A percentile compares a stretch with the other conserved stretches of the same genome.
These are phyloP conservation scores for Linanthus parryae DNA, from an alignment of 148 eudicot genomes.

Conservation along the genomic window DNA sequence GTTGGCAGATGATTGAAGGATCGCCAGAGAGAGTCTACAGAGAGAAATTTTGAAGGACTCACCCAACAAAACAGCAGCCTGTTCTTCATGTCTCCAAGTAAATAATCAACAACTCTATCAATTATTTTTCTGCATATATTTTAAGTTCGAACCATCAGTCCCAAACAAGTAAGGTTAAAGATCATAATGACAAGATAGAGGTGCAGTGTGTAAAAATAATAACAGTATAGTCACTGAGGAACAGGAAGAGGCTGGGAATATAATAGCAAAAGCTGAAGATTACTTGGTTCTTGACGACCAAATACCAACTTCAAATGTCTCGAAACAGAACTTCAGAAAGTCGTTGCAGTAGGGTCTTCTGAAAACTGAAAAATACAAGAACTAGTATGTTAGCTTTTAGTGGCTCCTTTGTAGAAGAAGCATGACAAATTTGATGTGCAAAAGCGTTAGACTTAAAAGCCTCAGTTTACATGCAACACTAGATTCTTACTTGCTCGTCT, in stretches of 20 bases:
- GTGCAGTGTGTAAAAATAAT: no score
- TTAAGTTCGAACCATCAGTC: no score
- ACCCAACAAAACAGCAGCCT: constrained; percentile 87
- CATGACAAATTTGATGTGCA: neutral
- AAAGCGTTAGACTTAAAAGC: neutral
- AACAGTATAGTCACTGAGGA: no score
- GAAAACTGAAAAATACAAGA: constrained; percentile 53
- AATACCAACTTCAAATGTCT: constrained; percentile 75
- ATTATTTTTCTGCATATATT: constrained; percentile 63
- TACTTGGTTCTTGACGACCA: constrained; percentile 96
- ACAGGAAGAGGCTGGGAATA: no score
- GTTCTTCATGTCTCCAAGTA: constrained; percentile 65
- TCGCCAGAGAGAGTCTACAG: no score
- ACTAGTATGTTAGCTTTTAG: constrained; percentile 7
- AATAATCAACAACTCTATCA: constrained; percentile 62
- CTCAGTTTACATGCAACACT: constrained; percentile 1
- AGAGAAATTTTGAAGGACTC: constrained; percentile 13
- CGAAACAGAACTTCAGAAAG: constrained; percentile 82
- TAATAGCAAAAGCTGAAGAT: constrained; percentile 5
- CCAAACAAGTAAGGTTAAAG: no score
- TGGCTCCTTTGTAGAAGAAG: neutral
- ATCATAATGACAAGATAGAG: no score
- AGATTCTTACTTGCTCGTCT: constrained; percentile 65
- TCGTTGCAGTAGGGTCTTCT: constrained; percentile 71
- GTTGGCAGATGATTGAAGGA: no score